Base-by-base conservation (phyloP, 2,329 filamentous ascomycete species). In the Aspergillus latus region DNA sequence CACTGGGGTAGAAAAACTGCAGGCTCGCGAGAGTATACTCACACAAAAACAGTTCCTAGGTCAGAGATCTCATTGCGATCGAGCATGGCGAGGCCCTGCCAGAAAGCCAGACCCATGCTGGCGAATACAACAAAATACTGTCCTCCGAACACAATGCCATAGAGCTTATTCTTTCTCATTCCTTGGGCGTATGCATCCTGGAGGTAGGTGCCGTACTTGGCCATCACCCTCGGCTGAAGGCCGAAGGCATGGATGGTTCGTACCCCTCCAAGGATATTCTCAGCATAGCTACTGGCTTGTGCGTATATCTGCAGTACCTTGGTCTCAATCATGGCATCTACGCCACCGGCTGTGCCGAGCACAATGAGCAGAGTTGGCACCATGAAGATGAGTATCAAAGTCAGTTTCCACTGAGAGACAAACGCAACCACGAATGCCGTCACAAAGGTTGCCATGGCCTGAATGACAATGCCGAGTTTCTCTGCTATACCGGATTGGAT, bases 401-500 rank as follows among this genome's bases (percentile, higher is more conserved):
- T 94, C 61, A 97, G 79, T 74, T 94, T 96, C 90, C 93, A 97
- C 74, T 89, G 94, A 67, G 89, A 89, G 73, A 93, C 75, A 71
- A 96, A 97, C 1, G 89, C 91, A 62, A 99, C 92, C 53, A 97
- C 78, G 63, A 96, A 96, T 11, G 92, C 91, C 0, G 92, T 86
- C 54, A 96, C 76, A 67, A 97, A 97, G 8, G 90, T 92, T 1
- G 92, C 85, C 3, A 92, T 48, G 8, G 89, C 89, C 10, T 86
- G 85, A 52, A 96, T 70, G 0, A 89, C 92, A 60, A 96, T 76
- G 11, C 85, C 86, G 45, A 96, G 83, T 77, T 96, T 96, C 73
- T 96, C 90, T 0, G 90, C 95, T 45, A 97, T 91, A 55, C 92
- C 93, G 62, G 96, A 92, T 72, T 96, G 93, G 54, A 97, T 88